These are phyloP conservation scores for Globisporangium spinosum DNA, from an alignment of 352 stramenopile genomes.

Conservation along the genomic window DNA sequence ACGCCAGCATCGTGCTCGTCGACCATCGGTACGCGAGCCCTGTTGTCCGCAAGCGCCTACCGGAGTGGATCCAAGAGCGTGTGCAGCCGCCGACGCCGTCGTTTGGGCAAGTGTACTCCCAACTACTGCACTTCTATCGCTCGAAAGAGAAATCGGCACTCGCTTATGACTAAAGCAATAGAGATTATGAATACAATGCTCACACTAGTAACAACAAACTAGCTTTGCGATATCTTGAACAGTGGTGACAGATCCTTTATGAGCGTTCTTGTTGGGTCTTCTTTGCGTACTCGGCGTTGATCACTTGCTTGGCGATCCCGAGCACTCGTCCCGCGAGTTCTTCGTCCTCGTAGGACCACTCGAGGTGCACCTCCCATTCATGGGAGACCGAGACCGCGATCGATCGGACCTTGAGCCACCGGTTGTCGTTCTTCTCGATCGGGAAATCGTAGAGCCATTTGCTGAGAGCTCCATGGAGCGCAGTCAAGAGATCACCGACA, in stretches of 20 bases:
- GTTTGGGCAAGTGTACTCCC: conserved; percentile 69
- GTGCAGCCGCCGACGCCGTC: conserved; percentile 48
- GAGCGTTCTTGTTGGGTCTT: neutral
- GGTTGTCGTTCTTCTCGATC: conserved; percentile 59
- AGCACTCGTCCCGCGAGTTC: conserved; percentile 75
- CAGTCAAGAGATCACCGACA: conserved; percentile 42
- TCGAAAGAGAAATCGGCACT: conserved; percentile 32
- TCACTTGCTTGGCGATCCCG: conserved; percentile 79
- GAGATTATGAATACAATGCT: neutral
- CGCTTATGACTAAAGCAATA: conserved; percentile 11
- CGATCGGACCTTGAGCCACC: conserved; percentile 71
- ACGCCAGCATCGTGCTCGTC: conserved; percentile 94
- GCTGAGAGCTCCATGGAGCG: conserved; percentile 39
- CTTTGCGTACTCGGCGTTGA: conserved; percentile 63
- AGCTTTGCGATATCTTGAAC: neutral
- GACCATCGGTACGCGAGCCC: conserved; percentile 91
- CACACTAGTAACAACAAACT: neutral
- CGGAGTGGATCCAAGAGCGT: conserved; percentile 80
- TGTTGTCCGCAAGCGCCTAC: conserved; percentile 58
- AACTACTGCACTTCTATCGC: conserved; percentile 80
- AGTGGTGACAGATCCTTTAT: neutral
- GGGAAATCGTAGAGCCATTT: conserved; percentile 64
- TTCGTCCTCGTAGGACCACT: conserved; percentile 86
- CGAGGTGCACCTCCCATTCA: conserved; percentile 80
- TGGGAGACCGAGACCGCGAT: conserved; percentile 61